These are phyloP conservation scores for Rhizopogon vesiculosus DNA, from an alignment of 768 basidiomycete species.

Conservation along the genomic window DNA sequence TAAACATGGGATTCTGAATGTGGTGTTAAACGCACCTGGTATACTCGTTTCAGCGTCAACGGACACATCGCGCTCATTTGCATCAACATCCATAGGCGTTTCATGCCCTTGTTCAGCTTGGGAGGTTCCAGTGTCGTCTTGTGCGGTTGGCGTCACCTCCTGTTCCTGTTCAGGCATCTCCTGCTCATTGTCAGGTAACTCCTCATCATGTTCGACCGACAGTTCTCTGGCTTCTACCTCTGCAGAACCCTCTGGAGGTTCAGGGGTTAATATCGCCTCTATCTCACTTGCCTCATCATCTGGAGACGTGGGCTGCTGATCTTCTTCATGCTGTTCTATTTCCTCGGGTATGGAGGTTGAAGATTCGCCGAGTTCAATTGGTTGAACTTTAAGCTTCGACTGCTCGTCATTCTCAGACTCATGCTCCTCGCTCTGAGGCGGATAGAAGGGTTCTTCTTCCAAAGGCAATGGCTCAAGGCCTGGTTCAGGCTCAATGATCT, in stretches of 20 bases:
- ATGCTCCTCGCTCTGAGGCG: not conserved
- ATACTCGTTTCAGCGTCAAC: not conserved
- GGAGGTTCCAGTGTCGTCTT: constrained; percentile 17
- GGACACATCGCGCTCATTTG: not conserved
- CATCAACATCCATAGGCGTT: constrained; percentile 18
- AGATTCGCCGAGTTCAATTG: not conserved
- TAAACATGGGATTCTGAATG: not conserved
- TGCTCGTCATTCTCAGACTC: not conserved
- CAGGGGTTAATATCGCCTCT: not conserved
- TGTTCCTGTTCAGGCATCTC: not conserved
- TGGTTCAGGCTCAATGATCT: not conserved
- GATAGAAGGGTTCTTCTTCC: not conserved
- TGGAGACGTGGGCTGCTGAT: not conserved
- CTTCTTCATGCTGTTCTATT: not conserved
- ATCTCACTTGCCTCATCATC: not conserved
- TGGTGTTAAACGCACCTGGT: not conserved
- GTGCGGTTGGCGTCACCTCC: not conserved
- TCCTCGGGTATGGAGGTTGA: not conserved
- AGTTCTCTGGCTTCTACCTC: not conserved
- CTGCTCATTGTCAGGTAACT: not conserved
- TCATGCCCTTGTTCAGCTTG: constrained; percentile 31
- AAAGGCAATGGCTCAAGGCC: not conserved
- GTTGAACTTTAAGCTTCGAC: too few species aligned
- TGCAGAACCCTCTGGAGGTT: not conserved
- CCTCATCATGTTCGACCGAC: not conserved